phyloP scores from a whole-genome alignment of 768 basidiomycete species.

The Phanerodontia chrysosporium region DNA sequence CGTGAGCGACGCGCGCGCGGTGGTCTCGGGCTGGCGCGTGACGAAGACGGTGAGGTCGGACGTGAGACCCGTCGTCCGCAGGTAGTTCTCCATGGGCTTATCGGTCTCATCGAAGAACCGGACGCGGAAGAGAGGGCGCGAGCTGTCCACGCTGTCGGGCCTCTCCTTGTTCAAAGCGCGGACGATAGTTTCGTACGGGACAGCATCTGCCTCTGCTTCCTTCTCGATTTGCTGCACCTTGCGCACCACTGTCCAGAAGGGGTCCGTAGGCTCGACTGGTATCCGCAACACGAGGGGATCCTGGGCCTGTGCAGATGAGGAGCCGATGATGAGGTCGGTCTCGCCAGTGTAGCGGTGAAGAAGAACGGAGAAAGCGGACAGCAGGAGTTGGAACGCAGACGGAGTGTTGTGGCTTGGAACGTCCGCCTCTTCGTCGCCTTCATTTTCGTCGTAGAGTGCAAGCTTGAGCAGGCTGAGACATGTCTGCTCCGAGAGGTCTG shows the following conservation, averaged over 20 bases:
- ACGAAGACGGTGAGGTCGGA: slow-evolving; percentile 94
- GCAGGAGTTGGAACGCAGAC: slow-evolving; percentile 86
- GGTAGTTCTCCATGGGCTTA: slow-evolving; percentile 64
- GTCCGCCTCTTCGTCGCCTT: slow-evolving; percentile 41
- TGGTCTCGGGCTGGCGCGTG: slow-evolving; percentile 62
- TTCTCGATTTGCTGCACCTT: slow-evolving; percentile 81
- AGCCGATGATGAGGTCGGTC: slow-evolving; percentile 87
- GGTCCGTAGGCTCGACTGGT: slow-evolving; percentile 77
- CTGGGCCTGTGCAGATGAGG: slow-evolving; percentile 69
- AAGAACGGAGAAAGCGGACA: slow-evolving; percentile 88
- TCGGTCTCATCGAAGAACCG: slow-evolving; percentile 96
- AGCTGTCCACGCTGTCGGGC: slow-evolving; percentile 50
- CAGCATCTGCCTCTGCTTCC: slow-evolving; percentile 75
- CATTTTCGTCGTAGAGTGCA: slow-evolving; percentile 64
- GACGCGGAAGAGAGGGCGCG: slow-evolving; percentile 78
- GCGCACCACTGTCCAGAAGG: slow-evolving; percentile 84
- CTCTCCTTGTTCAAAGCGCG: slow-evolving; percentile 63
- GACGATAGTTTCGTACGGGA: slow-evolving; percentile 78
- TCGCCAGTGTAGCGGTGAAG: slow-evolving; percentile 95
- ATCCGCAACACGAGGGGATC: slow-evolving; percentile 84
- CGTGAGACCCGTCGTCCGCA: slow-evolving; percentile 74
- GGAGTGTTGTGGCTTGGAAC: slow-evolving; percentile 39
- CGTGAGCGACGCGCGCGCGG: slow-evolving; percentile 64
- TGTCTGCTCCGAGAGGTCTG: slow-evolving; percentile 69
- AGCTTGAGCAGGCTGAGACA: slow-evolving; percentile 80